These are phyloP conservation scores for Saturnispora halmiae DNA, from an alignment of 805 yeast genomes.

Conservation along the genomic window DNA sequence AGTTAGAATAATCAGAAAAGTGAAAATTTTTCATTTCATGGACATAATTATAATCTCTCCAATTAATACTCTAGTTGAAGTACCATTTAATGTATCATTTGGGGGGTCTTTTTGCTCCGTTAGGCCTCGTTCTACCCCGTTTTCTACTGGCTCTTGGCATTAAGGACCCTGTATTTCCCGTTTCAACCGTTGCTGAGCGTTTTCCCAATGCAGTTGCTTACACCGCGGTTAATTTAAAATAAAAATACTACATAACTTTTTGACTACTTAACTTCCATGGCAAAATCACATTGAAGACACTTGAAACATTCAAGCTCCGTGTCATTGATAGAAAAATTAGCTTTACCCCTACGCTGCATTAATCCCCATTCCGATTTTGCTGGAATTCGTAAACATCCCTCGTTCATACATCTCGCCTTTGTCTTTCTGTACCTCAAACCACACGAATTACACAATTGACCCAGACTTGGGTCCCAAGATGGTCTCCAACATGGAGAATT, in stretches of 20 bases:
- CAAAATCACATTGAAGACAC: constrained; percentile 53
- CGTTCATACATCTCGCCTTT: constrained; percentile 77
- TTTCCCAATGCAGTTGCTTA: not conserved
- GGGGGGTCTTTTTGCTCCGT: no score
- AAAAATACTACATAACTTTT: not conserved
- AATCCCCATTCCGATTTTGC: constrained; percentile 93
- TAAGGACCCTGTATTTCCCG: not conserved
- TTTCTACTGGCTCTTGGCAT: no score
- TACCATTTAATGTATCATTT: no score
- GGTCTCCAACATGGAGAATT: constrained; percentile 99
- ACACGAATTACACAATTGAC: constrained; percentile 95
- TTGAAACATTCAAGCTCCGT: constrained; percentile 24
- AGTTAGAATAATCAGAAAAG: not conserved
- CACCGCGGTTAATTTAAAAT: constrained; percentile 5
- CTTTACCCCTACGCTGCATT: constrained; percentile 65
- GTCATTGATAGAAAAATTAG: constrained; percentile 18
- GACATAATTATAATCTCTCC: not conserved
- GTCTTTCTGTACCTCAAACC: constrained; percentile 93
- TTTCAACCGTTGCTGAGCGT: constrained; percentile 2
- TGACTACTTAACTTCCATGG: constrained; percentile 35
- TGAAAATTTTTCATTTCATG: constrained; percentile 2
- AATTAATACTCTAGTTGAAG: no score
- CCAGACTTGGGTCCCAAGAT: constrained; percentile 82
- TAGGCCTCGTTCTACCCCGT: no score
- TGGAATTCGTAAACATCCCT: constrained; percentile 76